phyloP scores from a whole-genome alignment of 768 basidiomycete genomes.

The Mycena leptocephala region DNA sequence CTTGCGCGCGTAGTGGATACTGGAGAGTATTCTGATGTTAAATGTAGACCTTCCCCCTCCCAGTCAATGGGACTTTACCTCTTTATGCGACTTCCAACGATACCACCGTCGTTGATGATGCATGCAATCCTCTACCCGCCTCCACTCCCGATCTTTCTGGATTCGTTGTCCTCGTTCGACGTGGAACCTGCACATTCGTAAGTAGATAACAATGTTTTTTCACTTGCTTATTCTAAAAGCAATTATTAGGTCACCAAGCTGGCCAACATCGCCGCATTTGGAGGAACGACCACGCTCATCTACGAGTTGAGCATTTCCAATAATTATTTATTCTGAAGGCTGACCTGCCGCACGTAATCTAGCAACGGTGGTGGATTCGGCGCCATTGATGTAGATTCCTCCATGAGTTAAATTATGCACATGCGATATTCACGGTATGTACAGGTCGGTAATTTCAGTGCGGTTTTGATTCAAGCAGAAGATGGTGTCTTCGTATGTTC shows the following conservation, averaged over 20 bases:
- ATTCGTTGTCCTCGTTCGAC: background rate
- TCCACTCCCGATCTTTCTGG: slow-evolving; percentile 40
- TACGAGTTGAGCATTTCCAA: slow-evolving; percentile 63
- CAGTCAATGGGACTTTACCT: slow-evolving; percentile 61
- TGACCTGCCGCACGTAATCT: background rate
- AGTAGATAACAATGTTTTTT: background rate
- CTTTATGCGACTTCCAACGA: slow-evolving; percentile 76
- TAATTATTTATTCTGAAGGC: background rate
- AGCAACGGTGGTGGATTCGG: slow-evolving; percentile 68
- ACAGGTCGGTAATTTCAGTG: slow-evolving; percentile 61
- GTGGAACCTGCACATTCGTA: background rate
- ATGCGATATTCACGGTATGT: background rate
- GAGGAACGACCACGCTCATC: slow-evolving; percentile 64
- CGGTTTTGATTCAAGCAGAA: slow-evolving; percentile 67
- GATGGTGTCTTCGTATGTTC: slow-evolving; percentile 70
- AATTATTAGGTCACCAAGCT: slow-evolving; percentile 54
- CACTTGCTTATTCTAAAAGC: background rate
- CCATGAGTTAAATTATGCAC: background rate
- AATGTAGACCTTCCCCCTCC: slow-evolving; percentile 57
- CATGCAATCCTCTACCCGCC: background rate
- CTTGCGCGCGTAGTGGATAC: background rate
- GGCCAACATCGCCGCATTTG: slow-evolving; percentile 69
- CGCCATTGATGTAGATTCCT: slow-evolving; percentile 44
- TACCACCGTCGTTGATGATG: slow-evolving; percentile 65
- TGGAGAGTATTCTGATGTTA: background rate